phyloP scores from a whole-genome alignment of 2,329 filamentous ascomycete genomes.

The Phaeosphaeria sp. region DNA sequence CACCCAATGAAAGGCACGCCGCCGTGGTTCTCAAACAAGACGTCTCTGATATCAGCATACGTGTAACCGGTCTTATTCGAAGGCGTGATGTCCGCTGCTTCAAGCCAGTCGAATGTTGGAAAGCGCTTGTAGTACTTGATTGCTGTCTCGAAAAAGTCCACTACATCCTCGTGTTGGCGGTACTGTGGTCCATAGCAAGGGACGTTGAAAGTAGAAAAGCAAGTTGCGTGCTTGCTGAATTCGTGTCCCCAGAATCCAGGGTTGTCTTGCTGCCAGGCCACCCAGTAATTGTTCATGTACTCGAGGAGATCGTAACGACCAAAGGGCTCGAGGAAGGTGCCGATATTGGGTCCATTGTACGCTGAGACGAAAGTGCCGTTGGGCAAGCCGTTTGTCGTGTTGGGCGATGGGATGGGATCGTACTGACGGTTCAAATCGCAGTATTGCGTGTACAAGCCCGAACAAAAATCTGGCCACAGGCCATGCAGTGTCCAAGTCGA shows the following conservation, averaged over 20 bases:
- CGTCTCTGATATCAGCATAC: constrained; percentile 59
- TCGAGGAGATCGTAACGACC: constrained; percentile 66
- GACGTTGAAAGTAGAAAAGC: constrained; percentile 69
- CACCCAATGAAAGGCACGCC: constrained; percentile 68
- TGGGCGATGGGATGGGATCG: constrained; percentile 66
- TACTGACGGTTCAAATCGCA: constrained; percentile 71
- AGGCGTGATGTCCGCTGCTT: constrained; percentile 61
- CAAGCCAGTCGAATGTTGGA: constrained; percentile 69
- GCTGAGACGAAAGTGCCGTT: constrained; percentile 61
- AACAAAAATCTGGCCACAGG: constrained; percentile 49
- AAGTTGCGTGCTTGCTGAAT: constrained; percentile 73
- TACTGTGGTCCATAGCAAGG: constrained; percentile 70
- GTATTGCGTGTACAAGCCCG: constrained; percentile 70
- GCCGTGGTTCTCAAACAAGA: constrained; percentile 60
- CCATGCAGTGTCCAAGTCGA: constrained; percentile 68
- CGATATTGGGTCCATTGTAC: constrained; percentile 65
- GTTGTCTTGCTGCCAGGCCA: constrained; percentile 64
- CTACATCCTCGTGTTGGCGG: constrained; percentile 63
- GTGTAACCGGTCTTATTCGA: constrained; percentile 66
- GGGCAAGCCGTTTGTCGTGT: constrained; percentile 66
- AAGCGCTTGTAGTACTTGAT: constrained; percentile 64
- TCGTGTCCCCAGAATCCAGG: constrained; percentile 71
- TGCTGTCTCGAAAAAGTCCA: constrained; percentile 69
- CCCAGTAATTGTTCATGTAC: constrained; percentile 73
- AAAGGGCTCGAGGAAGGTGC: constrained; percentile 65